These are phyloP conservation scores for Plasmodium gaboni DNA, from an alignment of 169 alveolate genomes.

Conservation along the genomic window DNA sequence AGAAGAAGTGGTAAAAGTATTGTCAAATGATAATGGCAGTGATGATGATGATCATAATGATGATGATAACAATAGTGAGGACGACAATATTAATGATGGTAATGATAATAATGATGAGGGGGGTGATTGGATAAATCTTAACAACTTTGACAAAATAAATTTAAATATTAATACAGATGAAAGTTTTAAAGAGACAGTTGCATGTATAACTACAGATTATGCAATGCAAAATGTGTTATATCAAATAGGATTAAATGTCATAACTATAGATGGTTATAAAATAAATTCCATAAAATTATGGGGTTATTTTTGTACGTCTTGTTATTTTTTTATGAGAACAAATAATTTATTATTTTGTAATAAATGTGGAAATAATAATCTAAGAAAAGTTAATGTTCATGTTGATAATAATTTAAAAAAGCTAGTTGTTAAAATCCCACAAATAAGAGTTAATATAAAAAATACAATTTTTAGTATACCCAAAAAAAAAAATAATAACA, in stretches of 20 bases:
- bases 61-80: no score
- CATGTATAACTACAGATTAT: slow-evolving; percentile 92
- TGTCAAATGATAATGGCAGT: slow-evolving; percentile 10
- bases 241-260: slow-evolving; percentile 91
- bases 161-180: slow-evolving; percentile 54
- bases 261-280: slow-evolving; percentile 90
- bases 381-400: slow-evolving; percentile 86
- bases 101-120: slow-evolving; percentile 12
- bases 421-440: slow-evolving; percentile 65
- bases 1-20: slow-evolving; percentile 67
- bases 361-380: slow-evolving; percentile 92
- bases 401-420: slow-evolving; percentile 82
- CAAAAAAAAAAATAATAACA: slow-evolving; percentile 79
- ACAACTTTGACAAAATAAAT: slow-evolving; percentile 30
- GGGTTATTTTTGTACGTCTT: slow-evolving; percentile 89
- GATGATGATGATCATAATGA: neutral
- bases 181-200: slow-evolving; percentile 73
- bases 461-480: slow-evolving; percentile 87
- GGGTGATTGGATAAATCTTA: slow-evolving; percentile 57
- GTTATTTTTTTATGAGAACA: slow-evolving; percentile 80
- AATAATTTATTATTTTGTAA: slow-evolving; percentile 87
- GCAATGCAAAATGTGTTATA: slow-evolving; percentile 93
- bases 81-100: no score
- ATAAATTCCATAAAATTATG: slow-evolving; percentile 90
- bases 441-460: slow-evolving; percentile 76